phyloP scores from a whole-genome alignment of 129 eudicot genomes.

The Dittrichia graveolens region DNA sequence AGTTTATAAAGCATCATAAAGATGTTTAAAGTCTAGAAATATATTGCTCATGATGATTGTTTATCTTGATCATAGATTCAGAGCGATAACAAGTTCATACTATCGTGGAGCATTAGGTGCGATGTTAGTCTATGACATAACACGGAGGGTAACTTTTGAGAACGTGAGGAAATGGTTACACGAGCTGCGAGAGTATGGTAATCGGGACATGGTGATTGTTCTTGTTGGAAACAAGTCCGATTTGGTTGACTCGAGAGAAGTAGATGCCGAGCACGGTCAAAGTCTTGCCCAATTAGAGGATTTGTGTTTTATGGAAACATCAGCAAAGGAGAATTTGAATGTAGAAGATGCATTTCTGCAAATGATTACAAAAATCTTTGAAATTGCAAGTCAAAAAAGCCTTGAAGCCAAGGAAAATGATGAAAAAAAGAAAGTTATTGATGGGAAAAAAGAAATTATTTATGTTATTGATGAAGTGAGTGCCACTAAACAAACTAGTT shows the following conservation, averaged over 20 bases:
- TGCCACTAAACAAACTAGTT: constrained; percentile 65
- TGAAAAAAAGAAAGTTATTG: constrained; percentile 25
- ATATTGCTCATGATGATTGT: neutral
- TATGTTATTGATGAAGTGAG: constrained; percentile 63
- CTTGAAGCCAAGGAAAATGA: constrained; percentile 50
- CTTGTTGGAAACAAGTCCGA: constrained; percentile 81
- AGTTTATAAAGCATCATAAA: constrained; percentile 1
- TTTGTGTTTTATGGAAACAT: constrained; percentile 70
- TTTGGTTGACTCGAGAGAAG: constrained; percentile 55
- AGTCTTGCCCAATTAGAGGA: constrained; percentile 69
- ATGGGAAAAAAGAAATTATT: constrained; percentile 54
- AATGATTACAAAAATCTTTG: constrained; percentile 67
- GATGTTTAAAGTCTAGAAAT: neutral
- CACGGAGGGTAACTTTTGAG: constrained; percentile 60
- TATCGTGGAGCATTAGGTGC: constrained; percentile 87
- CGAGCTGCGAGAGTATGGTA: constrained; percentile 65
- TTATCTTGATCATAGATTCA: constrained; percentile 42
- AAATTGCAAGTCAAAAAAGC: constrained; percentile 56
- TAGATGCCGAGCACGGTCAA: constrained; percentile 56
- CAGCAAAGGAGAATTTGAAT: constrained; percentile 71
- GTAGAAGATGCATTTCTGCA: constrained; percentile 80
- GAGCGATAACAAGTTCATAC: constrained; percentile 88
- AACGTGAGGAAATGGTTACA: constrained; percentile 68
- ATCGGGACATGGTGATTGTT: constrained; percentile 66
- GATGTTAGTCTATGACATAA: constrained; percentile 69